Evolutionary conservation across 2,329 filamentous ascomycete genomes (phyloP).

Genomic region (Colletotrichum sidae): DNA sequence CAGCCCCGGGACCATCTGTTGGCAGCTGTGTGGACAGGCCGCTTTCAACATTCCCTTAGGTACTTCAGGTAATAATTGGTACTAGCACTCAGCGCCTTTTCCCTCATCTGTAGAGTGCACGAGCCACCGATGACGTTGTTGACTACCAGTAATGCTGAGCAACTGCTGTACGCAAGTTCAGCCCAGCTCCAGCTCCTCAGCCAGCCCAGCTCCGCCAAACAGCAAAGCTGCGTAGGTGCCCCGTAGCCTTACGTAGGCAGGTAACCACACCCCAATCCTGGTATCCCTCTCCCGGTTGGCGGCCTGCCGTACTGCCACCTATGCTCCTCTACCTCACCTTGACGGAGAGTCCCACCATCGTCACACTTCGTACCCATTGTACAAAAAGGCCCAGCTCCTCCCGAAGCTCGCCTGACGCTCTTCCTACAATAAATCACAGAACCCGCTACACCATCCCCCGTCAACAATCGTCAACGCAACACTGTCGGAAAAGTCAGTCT

Average conservation of each 20-base stretch:
- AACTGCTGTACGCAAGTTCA: slow-evolving; percentile 16
- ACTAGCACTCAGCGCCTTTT: no score
- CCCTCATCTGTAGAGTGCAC: slow-evolving; percentile 16
- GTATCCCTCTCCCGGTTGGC: background rate
- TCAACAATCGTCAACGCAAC: slow-evolving; percentile 7
- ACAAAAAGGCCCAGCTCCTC: slow-evolving; percentile 38
- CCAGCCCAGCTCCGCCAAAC: slow-evolving; percentile 10
- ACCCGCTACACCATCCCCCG: background rate
- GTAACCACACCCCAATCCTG: no score
- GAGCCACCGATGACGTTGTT: slow-evolving; percentile 40
- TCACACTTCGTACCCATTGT: slow-evolving; percentile 32
- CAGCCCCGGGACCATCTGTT: slow-evolving; percentile 4
- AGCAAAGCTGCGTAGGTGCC: background rate
- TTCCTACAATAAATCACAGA: slow-evolving; percentile 29
- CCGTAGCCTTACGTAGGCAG: slow-evolving; percentile 19
- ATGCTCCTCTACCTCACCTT: slow-evolving; percentile 12
- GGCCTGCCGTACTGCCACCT: slow-evolving; percentile 29
- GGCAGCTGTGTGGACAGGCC: slow-evolving; percentile 4
- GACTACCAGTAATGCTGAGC: slow-evolving; percentile 32
- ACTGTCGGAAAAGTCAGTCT: slow-evolving; percentile 36
- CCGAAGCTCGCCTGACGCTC: slow-evolving; percentile 10
- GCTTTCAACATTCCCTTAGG: background rate
- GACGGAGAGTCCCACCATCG: slow-evolving; percentile 31
- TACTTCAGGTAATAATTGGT: no score
- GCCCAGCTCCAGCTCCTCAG: slow-evolving; percentile 16